Percentiles rank a stretch among this genome's conserved stretches.
Evolutionary conservation across 257 asterid species (phyloP).

Genomic region (Solanum sejunctum): DNA sequence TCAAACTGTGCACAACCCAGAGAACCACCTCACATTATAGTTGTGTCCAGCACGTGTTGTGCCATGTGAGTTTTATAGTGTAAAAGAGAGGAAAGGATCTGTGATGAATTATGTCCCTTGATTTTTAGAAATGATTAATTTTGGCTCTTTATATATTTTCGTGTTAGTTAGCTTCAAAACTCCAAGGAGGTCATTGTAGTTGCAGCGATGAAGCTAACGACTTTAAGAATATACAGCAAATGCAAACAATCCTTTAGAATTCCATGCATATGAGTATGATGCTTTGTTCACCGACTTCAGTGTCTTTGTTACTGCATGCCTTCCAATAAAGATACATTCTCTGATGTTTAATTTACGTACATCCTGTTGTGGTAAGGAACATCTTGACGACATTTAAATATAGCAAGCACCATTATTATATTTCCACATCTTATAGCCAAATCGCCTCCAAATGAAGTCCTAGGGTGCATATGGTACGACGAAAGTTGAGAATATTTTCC

Average conservation of each 20-base stretch:
- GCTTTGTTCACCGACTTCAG: background rate
- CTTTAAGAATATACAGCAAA: background rate
- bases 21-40: background rate
- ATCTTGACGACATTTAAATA: background rate
- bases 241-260: constrained; percentile 9
- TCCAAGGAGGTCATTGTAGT: background rate
- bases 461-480: background rate
- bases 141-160: background rate
- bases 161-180: background rate
- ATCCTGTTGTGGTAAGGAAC: background rate
- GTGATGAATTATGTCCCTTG: background rate
- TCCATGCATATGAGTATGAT: background rate
- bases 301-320: background rate
- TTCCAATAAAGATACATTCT: background rate
- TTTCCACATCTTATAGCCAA: background rate
- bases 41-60: background rate
- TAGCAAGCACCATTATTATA: background rate
- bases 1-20: background rate
- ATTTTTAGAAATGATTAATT: background rate
- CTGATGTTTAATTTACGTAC: background rate
- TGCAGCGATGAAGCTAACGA: background rate
- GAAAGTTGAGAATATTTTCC: background rate
- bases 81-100: background rate
- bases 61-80: background rate
- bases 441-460: background rate